A percentile compares a stretch with the other conserved stretches of the same genome.
These are phyloP conservation scores for Mortierella sp. DNA, from an alignment of 371 early-diverging fungal genomes.

Conservation along the genomic window DNA sequence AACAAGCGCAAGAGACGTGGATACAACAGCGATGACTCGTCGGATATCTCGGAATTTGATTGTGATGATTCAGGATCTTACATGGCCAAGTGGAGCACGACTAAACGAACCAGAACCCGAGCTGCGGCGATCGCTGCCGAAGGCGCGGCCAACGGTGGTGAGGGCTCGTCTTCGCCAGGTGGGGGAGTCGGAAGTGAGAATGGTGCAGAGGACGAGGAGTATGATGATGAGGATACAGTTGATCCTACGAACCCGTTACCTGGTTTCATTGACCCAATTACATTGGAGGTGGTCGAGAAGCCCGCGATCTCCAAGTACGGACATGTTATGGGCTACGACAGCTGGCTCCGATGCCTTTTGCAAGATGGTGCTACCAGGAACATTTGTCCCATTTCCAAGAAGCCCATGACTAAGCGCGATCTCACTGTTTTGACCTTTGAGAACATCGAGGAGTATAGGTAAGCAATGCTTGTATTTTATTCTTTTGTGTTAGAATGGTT, in stretches of 20 bases:
- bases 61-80: conserved; percentile 76
- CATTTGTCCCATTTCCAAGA: conserved; percentile 95
- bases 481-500: not conserved
- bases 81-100: conserved; percentile 66
- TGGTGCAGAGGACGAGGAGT: conserved; percentile 43
- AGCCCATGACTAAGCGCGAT: conserved; percentile 91
- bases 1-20: conserved; percentile 64
- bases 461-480: not conserved
- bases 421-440: conserved; percentile 86
- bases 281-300: conserved; percentile 89
- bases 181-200: conserved; percentile 32
- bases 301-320: conserved; percentile 97
- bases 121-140: conserved; percentile 26
- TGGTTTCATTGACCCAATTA: conserved; percentile 94
- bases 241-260: conserved; percentile 86
- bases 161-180: conserved; percentile 29
- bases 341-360: conserved; percentile 93
- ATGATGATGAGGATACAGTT: conserved; percentile 50
- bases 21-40: conserved; percentile 68
- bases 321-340: conserved; percentile 95
- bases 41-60: conserved; percentile 69
- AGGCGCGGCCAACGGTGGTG: not conserved
- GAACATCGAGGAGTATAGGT: conserved; percentile 88
- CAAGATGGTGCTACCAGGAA: conserved; percentile 82
- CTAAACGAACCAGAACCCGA: conserved; percentile 61